A percentile compares a stretch with the other conserved stretches of the same genome.
These are phyloP conservation scores for Talaromyces islandicus DNA, from an alignment of 2,329 filamentous ascomycete species.

Conservation along the genomic window DNA sequence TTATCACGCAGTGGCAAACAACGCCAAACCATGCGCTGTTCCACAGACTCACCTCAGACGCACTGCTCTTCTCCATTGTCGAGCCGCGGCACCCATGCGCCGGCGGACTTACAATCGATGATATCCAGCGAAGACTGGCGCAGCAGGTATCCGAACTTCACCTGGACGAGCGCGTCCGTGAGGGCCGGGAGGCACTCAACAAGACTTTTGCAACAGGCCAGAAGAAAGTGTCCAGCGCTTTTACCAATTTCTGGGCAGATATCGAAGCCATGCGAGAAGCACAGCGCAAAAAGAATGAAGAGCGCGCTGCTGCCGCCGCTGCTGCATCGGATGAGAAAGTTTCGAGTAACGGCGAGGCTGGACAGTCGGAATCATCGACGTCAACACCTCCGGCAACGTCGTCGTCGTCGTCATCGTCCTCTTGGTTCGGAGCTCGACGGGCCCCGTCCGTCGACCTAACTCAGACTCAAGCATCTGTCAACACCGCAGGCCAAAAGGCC, in stretches of 20 bases:
- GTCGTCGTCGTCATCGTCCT: too few species aligned
- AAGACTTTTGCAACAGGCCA: conserved; percentile 82
- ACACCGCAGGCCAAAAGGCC: conserved; percentile 50
- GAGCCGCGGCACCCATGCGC: conserved; percentile 91
- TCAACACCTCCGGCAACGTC: conserved; percentile 7
- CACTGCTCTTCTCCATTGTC: conserved; percentile 87
- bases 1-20: conserved; percentile 77
- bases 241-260: conserved; percentile 84
- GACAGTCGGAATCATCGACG: neutral
- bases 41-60: conserved; percentile 66
- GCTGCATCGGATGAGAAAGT: conserved; percentile 19
- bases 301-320: conserved; percentile 17
- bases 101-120: conserved; percentile 86
- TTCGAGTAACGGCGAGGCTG: conserved; percentile 18
- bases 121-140: conserved; percentile 81
- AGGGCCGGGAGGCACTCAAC: conserved; percentile 78
- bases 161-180: conserved; percentile 80
- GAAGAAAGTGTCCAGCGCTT: conserved; percentile 79
- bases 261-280: conserved; percentile 75
- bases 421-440: conserved; percentile 27
- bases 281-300: conserved; percentile 52
- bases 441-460: conserved; percentile 43
- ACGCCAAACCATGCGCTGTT: conserved; percentile 93
- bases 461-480: conserved; percentile 50
- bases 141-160: conserved; percentile 93